Conservation (phyloP, 139 green algal species). For the Desmodesmus armatus region DNA sequence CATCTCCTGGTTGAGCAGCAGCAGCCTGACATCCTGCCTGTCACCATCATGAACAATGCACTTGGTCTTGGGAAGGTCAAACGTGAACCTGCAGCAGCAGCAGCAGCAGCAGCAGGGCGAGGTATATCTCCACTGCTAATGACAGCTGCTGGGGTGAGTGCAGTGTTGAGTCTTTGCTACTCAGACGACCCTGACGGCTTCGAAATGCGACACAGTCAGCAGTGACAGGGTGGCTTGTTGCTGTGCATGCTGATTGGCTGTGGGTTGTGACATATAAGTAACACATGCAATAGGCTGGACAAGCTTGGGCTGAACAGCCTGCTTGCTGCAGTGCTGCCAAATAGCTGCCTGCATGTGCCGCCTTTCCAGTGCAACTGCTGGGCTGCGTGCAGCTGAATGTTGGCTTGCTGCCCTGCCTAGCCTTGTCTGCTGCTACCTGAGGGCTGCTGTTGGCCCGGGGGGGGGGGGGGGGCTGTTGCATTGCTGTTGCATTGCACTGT, state of each 20-base stretch:
- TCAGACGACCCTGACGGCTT: background rate
- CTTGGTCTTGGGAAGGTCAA: slow-evolving; percentile 73
- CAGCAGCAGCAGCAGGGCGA: background rate
- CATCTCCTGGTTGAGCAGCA: slow-evolving; percentile 74
- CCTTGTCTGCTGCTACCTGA: background rate
- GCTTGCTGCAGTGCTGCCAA: too few species aligned
- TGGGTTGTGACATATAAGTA: background rate
- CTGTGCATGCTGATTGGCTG: background rate
- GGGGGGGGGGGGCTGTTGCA: too few species aligned
- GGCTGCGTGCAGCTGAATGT: too few species aligned
- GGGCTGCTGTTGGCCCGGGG: too few species aligned
- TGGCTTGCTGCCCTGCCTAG: too few species aligned
- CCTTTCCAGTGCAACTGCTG: too few species aligned
- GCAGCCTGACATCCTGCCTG: slow-evolving; percentile 59
- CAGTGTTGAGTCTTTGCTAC: background rate
- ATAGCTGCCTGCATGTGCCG: too few species aligned
- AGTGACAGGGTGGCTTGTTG: background rate
- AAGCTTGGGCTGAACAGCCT: too few species aligned
- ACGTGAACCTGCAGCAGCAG: slow-evolving; percentile 65
- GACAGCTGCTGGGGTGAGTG: background rate
- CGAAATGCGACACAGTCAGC: background rate
- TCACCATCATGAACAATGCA: slow-evolving; percentile 68
- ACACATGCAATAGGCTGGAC: too few species aligned
- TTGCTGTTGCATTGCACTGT: too few species aligned
- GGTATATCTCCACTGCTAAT: background rate